Conservation (phyloP, 345 rosid genomes). For the Camelina laxa region DNA sequence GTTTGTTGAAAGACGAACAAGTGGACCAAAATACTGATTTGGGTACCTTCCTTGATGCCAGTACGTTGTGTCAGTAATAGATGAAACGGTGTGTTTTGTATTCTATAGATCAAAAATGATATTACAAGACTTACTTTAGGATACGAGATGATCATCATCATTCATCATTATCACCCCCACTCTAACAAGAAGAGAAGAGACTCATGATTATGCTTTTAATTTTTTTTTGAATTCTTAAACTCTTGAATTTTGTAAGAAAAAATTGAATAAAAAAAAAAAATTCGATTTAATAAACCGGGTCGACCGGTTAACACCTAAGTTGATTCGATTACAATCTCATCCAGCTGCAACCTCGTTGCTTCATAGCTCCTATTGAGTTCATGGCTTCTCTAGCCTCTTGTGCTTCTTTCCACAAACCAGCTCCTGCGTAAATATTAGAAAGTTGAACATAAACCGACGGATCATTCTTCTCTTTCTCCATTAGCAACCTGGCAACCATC, state of each 20-base stretch:
- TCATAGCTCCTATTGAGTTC: constrained; percentile 50
- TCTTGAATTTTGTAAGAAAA: background rate
- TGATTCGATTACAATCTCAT: constrained; percentile 44
- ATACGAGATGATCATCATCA: background rate
- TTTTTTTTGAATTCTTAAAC: background rate
- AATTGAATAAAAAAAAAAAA: background rate
- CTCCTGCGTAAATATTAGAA: constrained; percentile 76
- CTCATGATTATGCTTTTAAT: constrained; percentile 20
- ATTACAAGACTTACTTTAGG: background rate
- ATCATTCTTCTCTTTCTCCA: constrained; percentile 56
- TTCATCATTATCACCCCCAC: constrained; percentile 23
- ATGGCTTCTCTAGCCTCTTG: constrained; percentile 54
- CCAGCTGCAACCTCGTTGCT: constrained; percentile 75
- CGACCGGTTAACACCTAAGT: constrained; percentile 7
- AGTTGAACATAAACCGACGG: constrained; percentile 65
- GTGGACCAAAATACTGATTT: constrained; percentile 34
- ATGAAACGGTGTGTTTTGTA: constrained; percentile 30
- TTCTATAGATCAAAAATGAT: background rate
- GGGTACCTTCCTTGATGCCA: constrained; percentile 27
- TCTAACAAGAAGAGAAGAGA: background rate
- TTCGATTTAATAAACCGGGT: background rate
- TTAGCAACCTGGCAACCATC: constrained; percentile 56
- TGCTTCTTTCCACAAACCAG: constrained; percentile 84
- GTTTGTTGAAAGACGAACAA: constrained; percentile 10
- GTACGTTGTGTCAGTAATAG: constrained; percentile 16